Evolutionary conservation across 805 yeast species (phyloP).

Genomic region (Nakazawaea pomicola): DNA sequence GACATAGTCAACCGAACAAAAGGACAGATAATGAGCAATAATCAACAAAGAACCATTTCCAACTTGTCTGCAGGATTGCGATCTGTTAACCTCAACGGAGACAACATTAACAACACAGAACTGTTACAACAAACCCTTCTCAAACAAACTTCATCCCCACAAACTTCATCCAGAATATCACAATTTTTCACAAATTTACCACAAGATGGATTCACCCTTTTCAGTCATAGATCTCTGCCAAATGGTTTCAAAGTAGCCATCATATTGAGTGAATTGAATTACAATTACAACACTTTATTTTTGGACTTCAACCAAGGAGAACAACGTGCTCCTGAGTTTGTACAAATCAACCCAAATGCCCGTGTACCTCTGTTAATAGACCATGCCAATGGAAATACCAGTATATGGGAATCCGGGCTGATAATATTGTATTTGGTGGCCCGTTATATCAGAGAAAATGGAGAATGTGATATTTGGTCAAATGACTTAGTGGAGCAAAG

Average conservation of each 20-base stretch:
- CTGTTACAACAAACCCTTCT: slow-evolving; percentile 5
- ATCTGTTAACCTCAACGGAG: slow-evolving; percentile 34
- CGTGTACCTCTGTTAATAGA: slow-evolving; percentile 93
- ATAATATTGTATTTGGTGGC: slow-evolving; percentile 79
- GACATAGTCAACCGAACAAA: no score
- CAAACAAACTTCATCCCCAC: slow-evolving; percentile 17
- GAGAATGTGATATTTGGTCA: slow-evolving; percentile 75
- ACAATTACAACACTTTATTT: slow-evolving; percentile 74
- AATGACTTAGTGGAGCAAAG: slow-evolving; percentile 74
- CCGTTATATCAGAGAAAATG: slow-evolving; percentile 55
- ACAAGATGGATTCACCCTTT: slow-evolving; percentile 75
- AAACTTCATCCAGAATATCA: slow-evolving; percentile 17
- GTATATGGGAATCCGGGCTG: slow-evolving; percentile 95
- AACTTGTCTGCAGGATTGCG: slow-evolving; percentile 42
- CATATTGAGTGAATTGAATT: slow-evolving; percentile 75
- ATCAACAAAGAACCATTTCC: slow-evolving; percentile 26
- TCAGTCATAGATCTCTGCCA: slow-evolving; percentile 84
- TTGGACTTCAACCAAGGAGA: slow-evolving; percentile 86
- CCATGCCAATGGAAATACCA: slow-evolving; percentile 71
- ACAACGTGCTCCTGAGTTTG: slow-evolving; percentile 90
- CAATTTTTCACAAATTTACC: slow-evolving; percentile 74
- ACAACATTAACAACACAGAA: slow-evolving; percentile 10
- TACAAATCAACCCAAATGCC: slow-evolving; percentile 92
- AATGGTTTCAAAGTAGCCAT: slow-evolving; percentile 96
- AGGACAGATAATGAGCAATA: slow-evolving; percentile 5